These are phyloP conservation scores for Biscogniauxia sp. DNA, from an alignment of 2,329 filamentous ascomycete genomes.

Conservation along the genomic window DNA sequence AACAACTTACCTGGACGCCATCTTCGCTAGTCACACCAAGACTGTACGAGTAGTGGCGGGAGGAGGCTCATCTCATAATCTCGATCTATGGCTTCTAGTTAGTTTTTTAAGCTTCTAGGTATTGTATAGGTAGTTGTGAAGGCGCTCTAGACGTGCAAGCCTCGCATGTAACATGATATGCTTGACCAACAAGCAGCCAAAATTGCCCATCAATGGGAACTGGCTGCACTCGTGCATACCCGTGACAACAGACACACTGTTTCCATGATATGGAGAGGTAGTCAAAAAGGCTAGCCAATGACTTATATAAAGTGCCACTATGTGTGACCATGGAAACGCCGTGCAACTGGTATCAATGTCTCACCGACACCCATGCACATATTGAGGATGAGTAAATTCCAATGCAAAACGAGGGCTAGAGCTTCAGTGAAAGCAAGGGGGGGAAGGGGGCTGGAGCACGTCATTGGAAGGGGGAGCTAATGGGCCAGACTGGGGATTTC, in stretches of 20 bases:
- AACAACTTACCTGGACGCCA: slow-evolving; percentile 53
- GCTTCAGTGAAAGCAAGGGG: not conserved
- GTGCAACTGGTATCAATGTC: not conserved
- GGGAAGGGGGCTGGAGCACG: not conserved
- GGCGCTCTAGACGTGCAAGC: not conserved
- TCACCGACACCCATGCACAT: not conserved
- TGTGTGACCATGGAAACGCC: not conserved
- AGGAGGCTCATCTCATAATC: slow-evolving; percentile 29
- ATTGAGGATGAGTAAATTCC: not conserved
- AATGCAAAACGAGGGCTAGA: not conserved
- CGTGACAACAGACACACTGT: not conserved
- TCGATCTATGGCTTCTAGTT: slow-evolving; percentile 8
- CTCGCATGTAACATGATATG: not conserved
- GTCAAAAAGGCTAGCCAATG: not conserved
- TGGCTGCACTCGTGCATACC: not conserved
- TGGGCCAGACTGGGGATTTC: not conserved
- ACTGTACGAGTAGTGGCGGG: slow-evolving; percentile 27
- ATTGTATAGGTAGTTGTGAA: slow-evolving; percentile 6
- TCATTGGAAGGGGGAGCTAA: not conserved
- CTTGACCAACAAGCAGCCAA: not conserved
- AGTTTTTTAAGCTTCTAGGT: not conserved
- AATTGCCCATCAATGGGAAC: not conserved
- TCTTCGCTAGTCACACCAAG: slow-evolving; percentile 41
- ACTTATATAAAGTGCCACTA: not conserved
- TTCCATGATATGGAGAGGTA: not conserved